Conservation (phyloP, 1,284 basidiomycete genomes). For the Quambalaria eucalypti region DNA sequence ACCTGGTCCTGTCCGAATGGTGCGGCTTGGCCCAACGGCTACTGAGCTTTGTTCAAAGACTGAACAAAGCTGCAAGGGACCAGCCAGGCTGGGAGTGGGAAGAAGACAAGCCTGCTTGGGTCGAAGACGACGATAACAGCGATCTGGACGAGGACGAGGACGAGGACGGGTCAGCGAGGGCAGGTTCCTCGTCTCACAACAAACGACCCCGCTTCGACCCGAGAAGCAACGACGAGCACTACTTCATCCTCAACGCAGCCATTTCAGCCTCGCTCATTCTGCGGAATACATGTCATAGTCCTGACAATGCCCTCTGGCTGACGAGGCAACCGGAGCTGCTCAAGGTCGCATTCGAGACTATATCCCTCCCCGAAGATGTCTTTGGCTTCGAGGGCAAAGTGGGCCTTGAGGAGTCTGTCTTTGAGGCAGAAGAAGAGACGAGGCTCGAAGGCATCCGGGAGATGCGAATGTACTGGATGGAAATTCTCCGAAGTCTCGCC, state of each 20-base stretch:
- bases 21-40: neutral
- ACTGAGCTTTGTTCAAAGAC: neutral
- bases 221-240: neutral
- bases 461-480: neutral
- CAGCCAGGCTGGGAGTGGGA: neutral
- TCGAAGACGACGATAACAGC: neutral
- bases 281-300: neutral
- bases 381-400: neutral
- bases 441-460: neutral
- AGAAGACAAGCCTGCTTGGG: neutral
- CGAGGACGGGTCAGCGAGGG: neutral
- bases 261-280: neutral
- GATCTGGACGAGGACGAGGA: neutral
- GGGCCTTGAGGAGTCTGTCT: neutral
- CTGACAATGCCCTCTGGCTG: neutral
- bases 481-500: neutral
- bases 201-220: neutral
- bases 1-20: neutral
- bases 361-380: neutral
- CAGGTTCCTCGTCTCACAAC: neutral
- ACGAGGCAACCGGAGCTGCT: neutral
- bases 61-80: neutral
- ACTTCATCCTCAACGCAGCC: slow-evolving; percentile 1
- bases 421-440: neutral
- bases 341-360: neutral